These are phyloP conservation scores for Sabuloglossum arenarium DNA, from an alignment of 495 filamentous ascomycete genomes.

Conservation along the genomic window DNA sequence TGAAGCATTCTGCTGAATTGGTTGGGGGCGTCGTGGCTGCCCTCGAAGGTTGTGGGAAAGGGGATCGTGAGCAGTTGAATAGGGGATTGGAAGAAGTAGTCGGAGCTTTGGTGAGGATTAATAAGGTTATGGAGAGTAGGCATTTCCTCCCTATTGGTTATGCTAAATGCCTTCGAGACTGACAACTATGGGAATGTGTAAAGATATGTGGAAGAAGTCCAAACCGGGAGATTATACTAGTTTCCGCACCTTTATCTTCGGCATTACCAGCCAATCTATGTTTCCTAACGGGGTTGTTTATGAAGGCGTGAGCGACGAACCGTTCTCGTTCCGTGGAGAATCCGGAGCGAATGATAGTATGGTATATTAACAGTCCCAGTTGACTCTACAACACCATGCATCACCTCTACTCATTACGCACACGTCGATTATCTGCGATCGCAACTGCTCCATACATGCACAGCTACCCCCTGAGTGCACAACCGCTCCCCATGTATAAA, in stretches of 20 bases:
- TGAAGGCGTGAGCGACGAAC: conserved; percentile 54
- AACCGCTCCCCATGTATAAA: no score
- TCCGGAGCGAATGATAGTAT: conserved; percentile 79
- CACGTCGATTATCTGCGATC: no score
- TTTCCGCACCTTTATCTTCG: conserved; percentile 89
- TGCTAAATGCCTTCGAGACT: not conserved
- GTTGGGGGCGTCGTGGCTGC: conserved; percentile 45
- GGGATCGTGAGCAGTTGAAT: conserved; percentile 35
- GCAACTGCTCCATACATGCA: no score
- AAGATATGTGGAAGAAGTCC: conserved; percentile 70
- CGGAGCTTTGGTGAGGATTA: conserved; percentile 43
- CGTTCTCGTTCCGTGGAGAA: conserved; percentile 62
- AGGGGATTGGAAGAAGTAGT: conserved; percentile 39
- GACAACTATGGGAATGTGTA: not conserved
- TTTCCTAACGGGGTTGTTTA: conserved; percentile 81
- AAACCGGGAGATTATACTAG: conserved; percentile 56
- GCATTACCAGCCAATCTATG: conserved; percentile 75
- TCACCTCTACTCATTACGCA: no score
- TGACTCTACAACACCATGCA: no score
- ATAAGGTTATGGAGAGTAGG: conserved; percentile 57
- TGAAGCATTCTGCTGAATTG: conserved; percentile 49
- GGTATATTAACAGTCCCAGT: conserved; percentile 24
- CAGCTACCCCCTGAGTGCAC: no score
- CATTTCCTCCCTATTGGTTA: conserved; percentile 2
- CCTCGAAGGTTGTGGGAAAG: conserved; percentile 33